Evolutionary conservation across 768 basidiomycete species (phyloP).

Genomic region (Naganishia friedmannii): DNA sequence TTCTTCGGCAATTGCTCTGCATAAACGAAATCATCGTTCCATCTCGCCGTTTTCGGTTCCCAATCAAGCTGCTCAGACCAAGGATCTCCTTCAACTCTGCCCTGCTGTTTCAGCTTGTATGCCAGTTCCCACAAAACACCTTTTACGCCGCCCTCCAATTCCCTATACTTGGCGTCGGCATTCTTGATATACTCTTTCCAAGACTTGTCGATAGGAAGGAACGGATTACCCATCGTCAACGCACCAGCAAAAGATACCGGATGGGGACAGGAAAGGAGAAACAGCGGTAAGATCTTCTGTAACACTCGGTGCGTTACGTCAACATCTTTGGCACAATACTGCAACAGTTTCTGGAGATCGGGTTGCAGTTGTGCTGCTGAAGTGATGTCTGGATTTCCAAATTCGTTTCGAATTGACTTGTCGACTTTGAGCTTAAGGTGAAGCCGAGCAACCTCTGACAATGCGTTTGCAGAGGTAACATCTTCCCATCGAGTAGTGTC

Average conservation of each 20-base stretch:
- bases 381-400: constrained; percentile 67
- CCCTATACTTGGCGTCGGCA: constrained; percentile 72
- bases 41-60: constrained; percentile 67
- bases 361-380: constrained; percentile 64
- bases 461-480: constrained; percentile 82
- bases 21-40: constrained; percentile 36
- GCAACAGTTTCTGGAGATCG: constrained; percentile 68
- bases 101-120: constrained; percentile 56
- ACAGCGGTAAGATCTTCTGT: constrained; percentile 70
- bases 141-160: constrained; percentile 66
- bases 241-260: constrained; percentile 91
- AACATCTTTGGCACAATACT: constrained; percentile 84
- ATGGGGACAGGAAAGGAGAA: constrained; percentile 77
- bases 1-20: background rate
- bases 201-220: constrained; percentile 81
- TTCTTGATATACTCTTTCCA: constrained; percentile 80
- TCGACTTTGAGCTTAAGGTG: constrained; percentile 78
- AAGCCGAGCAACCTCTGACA: constrained; percentile 84
- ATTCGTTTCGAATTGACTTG: constrained; percentile 64
- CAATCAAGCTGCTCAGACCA: constrained; percentile 93
- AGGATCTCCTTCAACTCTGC: constrained; percentile 68
- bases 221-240: constrained; percentile 84
- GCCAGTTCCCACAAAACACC: constrained; percentile 67
- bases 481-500: constrained; percentile 74
- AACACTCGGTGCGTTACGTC: constrained; percentile 78